A percentile compares a stretch with the other conserved stretches of the same genome.
Evolutionary conservation across 2,329 filamentous ascomycete genomes (phyloP).

Genomic region (Elsinoe arachidis): DNA sequence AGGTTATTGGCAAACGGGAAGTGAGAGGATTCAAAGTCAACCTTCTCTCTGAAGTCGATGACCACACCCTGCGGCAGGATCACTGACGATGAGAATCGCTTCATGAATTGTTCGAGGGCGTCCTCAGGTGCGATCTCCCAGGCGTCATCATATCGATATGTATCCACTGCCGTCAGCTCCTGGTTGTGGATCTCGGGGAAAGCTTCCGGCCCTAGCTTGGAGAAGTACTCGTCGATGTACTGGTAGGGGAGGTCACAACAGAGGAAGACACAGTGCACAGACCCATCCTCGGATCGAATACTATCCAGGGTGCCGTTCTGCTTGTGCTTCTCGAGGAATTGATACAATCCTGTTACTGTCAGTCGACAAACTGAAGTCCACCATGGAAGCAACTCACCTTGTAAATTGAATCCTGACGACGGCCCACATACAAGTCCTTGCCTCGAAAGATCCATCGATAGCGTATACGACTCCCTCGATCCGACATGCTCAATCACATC

Average conservation of each 20-base stretch:
- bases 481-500: slow-evolving; percentile 45
- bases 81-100: slow-evolving; percentile 9
- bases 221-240: slow-evolving; percentile 51
- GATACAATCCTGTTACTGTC: slow-evolving; percentile 27
- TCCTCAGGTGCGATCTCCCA: slow-evolving; percentile 42
- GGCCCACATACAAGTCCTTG: slow-evolving; percentile 53
- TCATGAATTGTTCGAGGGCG: slow-evolving; percentile 26
- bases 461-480: slow-evolving; percentile 44
- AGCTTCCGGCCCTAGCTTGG: slow-evolving; percentile 40
- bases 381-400: slow-evolving; percentile 28
- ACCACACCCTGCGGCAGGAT: slow-evolving; percentile 13
- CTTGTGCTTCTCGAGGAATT: slow-evolving; percentile 44
- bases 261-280: slow-evolving; percentile 49
- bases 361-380: background rate
- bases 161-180: slow-evolving; percentile 42
- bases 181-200: slow-evolving; percentile 45
- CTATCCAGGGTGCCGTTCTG: slow-evolving; percentile 35
- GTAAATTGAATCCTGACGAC: slow-evolving; percentile 51
- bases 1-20: slow-evolving; percentile 38
- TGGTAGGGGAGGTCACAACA: slow-evolving; percentile 58
- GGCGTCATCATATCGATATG: slow-evolving; percentile 47
- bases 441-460: slow-evolving; percentile 48
- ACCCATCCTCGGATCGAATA: slow-evolving; percentile 38
- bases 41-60: slow-evolving; percentile 19
- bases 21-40: slow-evolving; percentile 36